phyloP scores from a whole-genome alignment of 2,329 filamentous ascomycete species.

The Alternaria brassicicola region DNA sequence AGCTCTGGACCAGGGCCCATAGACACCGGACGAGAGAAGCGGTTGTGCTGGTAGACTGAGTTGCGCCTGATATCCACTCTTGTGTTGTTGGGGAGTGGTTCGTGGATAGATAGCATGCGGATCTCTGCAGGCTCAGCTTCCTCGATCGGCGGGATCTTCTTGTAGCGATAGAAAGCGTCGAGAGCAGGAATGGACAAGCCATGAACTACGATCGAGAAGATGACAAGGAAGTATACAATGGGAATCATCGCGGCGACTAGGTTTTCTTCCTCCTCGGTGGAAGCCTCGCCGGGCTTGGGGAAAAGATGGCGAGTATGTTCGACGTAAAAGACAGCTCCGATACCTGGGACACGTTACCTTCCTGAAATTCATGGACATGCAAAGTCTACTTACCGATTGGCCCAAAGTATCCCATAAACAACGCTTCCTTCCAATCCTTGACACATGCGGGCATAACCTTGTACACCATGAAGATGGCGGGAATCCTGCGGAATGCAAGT shows the following conservation, averaged over 20 bases:
- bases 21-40: conserved; percentile 48
- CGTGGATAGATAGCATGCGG: conserved; percentile 46
- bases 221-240: conserved; percentile 56
- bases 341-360: conserved; percentile 26
- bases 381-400: conserved; percentile 43
- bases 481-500: conserved; percentile 62
- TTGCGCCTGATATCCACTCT: conserved; percentile 37
- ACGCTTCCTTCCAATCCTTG: conserved; percentile 62
- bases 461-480: conserved; percentile 61
- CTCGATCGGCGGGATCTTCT: conserved; percentile 53
- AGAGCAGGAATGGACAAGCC: conserved; percentile 57
- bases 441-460: conserved; percentile 61
- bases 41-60: conserved; percentile 55
- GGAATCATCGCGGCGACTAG: conserved; percentile 51
- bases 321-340: conserved; percentile 55
- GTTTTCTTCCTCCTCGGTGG: conserved; percentile 50
- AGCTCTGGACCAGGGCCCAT: conserved; percentile 9
- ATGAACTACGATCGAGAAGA: conserved; percentile 56
- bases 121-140: conserved; percentile 34
- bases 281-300: conserved; percentile 49
- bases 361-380: neutral
- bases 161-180: conserved; percentile 49
- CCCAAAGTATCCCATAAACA: conserved; percentile 65
- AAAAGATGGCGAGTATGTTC: conserved; percentile 55
- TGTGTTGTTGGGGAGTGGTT: conserved; percentile 51